Base-by-base conservation (phyloP, 2,329 filamentous ascomycete species). In the Nemania sp. region DNA sequence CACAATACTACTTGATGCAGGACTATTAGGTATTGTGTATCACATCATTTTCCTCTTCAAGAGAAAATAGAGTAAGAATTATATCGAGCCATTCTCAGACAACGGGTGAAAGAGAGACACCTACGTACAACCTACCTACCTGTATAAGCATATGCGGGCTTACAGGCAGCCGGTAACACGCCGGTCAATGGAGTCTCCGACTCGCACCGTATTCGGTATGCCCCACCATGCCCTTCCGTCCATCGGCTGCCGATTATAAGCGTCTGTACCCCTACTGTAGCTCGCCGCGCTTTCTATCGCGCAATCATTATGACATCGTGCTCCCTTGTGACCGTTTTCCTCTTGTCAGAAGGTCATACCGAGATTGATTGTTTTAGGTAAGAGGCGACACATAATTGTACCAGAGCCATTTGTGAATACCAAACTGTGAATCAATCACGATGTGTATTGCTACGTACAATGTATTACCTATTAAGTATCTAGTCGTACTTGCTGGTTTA, bases 241-340 rank as follows among this genome's bases (percentile, higher is more conserved):
- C 26, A 41, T 45, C 26, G 11, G 45, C 42, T 39, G 48, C 56
- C 56, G 56, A 54, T 15, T 44, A 24, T 59, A 59, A 54, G 49
- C 56, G 56, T 14, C 22, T 43, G 11, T 56, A 56, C 26, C 52
- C 56, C n/a, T n/a, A n/a, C n/a, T n/a, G n/a, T n/a, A 45, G 24
- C 41, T 14, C 23, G n/a, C 11, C 24, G 40, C 24, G 39, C 37
- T 52, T 52, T 44, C 44, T 22, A 49, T 58, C 26, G 41, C 56
- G 45, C 52, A 59, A 56, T 46, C n/a, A 48, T 53, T 46, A 44
- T 46, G 48, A 49, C 28, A 49, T 31, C 19, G 5, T 28, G 15
- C 17, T 44, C 22, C 47, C 47, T 42, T 48, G 52, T 58, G 52
- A 58, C 48, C 33, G 22, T 12, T 34, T 20, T 26, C 11, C 3